Percentiles rank a stretch among this genome's conserved stretches.
Evolutionary conservation across 1,139 yeast genomes (phyloP).

Genomic region (Oligophagozyma castellii): DNA sequence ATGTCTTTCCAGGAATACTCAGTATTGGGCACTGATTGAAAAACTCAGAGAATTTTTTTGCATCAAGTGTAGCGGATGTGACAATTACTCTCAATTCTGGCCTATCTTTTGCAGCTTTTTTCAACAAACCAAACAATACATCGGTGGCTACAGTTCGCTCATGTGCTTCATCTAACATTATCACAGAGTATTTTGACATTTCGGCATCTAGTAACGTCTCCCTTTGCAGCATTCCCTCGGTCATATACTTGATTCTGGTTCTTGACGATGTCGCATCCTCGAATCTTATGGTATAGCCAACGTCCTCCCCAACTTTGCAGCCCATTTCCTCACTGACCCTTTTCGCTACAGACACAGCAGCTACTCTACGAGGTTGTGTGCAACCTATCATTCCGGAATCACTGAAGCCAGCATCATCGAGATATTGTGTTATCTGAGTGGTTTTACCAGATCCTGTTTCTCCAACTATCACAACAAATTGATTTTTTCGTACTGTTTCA

Average conservation of each 20-base stretch:
- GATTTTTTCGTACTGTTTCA: conserved; percentile 48
- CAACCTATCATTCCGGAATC: conserved; percentile 55
- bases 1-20: conserved; percentile 79
- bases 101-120: conserved; percentile 53
- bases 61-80: conserved; percentile 88
- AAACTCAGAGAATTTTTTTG: conserved; percentile 66
- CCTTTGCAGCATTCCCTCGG: conserved; percentile 88
- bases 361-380: conserved; percentile 93
- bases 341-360: conserved; percentile 86
- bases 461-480: conserved; percentile 80
- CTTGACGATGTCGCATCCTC: conserved; percentile 55
- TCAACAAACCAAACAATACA: conserved; percentile 72
- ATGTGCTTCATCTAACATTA: conserved; percentile 92
- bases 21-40: conserved; percentile 71
- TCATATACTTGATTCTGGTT: conserved; percentile 72
- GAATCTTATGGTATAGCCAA: conserved; percentile 80
- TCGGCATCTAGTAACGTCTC: conserved; percentile 69
- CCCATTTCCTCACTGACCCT: conserved; percentile 86
- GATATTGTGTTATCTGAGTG: conserved; percentile 83
- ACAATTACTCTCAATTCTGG: conserved; percentile 70
- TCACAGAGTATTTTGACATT: conserved; percentile 62
- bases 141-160: conserved; percentile 93
- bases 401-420: conserved; percentile 72
- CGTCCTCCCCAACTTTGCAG: conserved; percentile 55
- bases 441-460: conserved; percentile 98